These are phyloP conservation scores for Azolla pinnata DNA, from an alignment of 75 land plant genomes.

Conservation along the genomic window DNA sequence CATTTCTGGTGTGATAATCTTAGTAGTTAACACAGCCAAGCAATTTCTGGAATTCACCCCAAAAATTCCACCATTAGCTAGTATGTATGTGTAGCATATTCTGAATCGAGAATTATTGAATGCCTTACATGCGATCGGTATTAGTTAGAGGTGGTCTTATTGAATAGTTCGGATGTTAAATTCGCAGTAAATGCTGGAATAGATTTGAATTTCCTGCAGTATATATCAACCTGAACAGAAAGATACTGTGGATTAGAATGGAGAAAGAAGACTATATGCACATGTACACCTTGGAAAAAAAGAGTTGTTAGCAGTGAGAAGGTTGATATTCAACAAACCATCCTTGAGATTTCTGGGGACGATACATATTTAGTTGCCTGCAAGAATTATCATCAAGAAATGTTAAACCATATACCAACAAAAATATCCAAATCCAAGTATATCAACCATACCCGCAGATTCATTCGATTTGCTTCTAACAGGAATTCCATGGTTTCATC, in stretches of 20 bases:
- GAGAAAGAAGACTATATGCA: background rate
- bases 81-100: too few relatives aligned
- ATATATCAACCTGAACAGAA: conserved; percentile 61
- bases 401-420: background rate
- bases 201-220: conserved; percentile 62
- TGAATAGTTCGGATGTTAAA: conserved; percentile 77
- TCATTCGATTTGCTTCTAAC: conserved; percentile 72
- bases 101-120: too few relatives aligned
- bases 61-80: too few relatives aligned
- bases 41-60: too few relatives aligned
- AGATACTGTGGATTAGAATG: background rate
- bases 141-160: too few relatives aligned
- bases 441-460: conserved; percentile 47
- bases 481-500: conserved; percentile 86
- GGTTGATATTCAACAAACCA: conserved; percentile 32
- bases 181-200: conserved; percentile 91
- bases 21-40: too few relatives aligned
- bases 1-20: too few relatives aligned
- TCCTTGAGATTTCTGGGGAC: conserved; percentile 64
- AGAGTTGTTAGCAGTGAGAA: background rate
- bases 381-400: background rate
- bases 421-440: background rate
- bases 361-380: conserved; percentile 68
- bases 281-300: background rate
- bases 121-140: too few relatives aligned